phyloP scores from a whole-genome alignment of 495 filamentous ascomycete genomes.

The Podospora sp. region DNA sequence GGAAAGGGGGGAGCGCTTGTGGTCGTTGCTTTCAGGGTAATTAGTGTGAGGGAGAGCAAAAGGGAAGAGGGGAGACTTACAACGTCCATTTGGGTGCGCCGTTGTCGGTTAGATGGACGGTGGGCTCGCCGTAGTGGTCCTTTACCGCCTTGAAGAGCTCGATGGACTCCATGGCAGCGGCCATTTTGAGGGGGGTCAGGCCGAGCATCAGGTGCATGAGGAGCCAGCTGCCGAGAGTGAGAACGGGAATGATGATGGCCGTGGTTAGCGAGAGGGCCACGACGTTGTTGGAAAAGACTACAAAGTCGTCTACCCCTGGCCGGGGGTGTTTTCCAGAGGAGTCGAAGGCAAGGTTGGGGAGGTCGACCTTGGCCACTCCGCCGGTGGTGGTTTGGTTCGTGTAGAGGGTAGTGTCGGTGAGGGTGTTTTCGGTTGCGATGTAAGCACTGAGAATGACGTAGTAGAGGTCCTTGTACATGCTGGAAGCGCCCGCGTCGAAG shows the following conservation, averaged over 20 bases:
- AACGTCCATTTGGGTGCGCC: not conserved
- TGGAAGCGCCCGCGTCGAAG: constrained; percentile 1
- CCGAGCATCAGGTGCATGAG: not conserved
- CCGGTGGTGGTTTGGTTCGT: not conserved
- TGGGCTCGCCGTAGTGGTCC: not conserved
- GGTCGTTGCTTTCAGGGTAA: not conserved
- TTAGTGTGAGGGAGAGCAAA: not conserved
- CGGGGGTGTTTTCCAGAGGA: not conserved
- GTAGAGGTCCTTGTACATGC: not conserved
- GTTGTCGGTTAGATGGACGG: not conserved
- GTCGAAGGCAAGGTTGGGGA: constrained; percentile 1
- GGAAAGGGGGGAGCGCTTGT: not conserved
- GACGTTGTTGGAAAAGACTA: not conserved
- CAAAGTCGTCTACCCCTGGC: not conserved
- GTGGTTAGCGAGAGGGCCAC: not conserved
- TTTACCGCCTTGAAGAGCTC: not conserved
- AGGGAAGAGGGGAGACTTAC: not conserved
- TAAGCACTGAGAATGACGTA: not conserved
- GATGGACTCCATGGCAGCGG: not conserved
- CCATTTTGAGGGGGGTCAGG: not conserved
- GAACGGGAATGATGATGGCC: not conserved
- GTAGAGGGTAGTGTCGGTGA: constrained; percentile 6
- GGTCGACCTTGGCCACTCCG: not conserved
- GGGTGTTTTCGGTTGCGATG: constrained; percentile 3
- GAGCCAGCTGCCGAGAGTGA: not conserved